These are phyloP conservation scores for Trichoderma asperelloides DNA, from an alignment of 495 filamentous ascomycete genomes.

Conservation along the genomic window DNA sequence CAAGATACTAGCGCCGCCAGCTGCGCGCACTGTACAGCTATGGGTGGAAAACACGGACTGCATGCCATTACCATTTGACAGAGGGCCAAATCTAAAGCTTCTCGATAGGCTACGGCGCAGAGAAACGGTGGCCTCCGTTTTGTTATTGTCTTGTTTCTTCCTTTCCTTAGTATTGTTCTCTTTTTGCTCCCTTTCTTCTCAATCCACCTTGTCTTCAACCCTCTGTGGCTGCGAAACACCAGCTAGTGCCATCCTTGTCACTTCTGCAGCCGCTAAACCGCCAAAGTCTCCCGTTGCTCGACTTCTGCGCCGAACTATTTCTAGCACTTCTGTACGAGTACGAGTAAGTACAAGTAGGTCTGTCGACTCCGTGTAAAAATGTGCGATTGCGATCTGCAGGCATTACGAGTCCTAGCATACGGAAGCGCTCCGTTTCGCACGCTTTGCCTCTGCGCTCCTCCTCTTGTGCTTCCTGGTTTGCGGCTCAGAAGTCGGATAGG, in stretches of 20 bases:
- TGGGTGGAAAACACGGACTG: too few relatives aligned
- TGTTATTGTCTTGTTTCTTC: neutral
- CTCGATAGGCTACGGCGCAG: neutral
- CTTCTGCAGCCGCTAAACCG: neutral
- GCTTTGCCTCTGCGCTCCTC: neutral
- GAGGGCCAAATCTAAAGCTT: neutral
- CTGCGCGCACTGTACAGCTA: neutral
- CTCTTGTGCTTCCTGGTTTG: too few relatives aligned
- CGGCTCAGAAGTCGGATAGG: neutral
- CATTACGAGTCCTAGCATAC: neutral
- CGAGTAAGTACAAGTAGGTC: too few relatives aligned
- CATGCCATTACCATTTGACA: neutral
- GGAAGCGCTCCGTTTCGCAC: neutral
- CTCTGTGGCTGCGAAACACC: neutral
- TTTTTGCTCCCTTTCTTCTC: neutral
- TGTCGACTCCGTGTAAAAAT: too few relatives aligned
- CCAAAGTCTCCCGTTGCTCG: too few relatives aligned
- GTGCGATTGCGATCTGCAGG: too few relatives aligned
- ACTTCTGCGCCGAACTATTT: too few relatives aligned
- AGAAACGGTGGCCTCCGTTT: neutral
- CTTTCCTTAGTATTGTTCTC: neutral
- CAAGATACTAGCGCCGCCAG: neutral
- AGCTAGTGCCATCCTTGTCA: neutral
- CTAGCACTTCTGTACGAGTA: too few relatives aligned
- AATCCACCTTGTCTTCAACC: neutral